Percentiles rank a stretch among this genome's conserved stretches.
Evolutionary conservation across 2,329 filamentous ascomycete species (phyloP).

Genomic region (Fusarium paranaense): DNA sequence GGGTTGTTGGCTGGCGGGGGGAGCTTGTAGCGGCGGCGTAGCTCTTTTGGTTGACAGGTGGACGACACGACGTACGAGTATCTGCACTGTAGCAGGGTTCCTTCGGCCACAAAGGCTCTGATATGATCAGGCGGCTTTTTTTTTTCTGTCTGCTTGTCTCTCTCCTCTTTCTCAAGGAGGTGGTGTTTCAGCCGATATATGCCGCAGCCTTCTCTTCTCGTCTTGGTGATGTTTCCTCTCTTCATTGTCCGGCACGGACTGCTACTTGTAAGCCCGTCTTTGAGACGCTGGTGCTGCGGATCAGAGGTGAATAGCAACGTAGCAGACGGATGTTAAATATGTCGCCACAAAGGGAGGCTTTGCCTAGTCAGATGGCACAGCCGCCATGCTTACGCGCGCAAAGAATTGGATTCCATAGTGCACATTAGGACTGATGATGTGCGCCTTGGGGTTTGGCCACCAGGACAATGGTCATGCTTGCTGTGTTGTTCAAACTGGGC

Average conservation of each 20-base stretch:
- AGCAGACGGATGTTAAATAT: neutral
- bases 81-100: slow-evolving; percentile 33
- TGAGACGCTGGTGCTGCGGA: neutral
- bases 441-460: neutral
- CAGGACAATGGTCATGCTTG: neutral
- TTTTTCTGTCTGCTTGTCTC: neutral
- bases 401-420: neutral
- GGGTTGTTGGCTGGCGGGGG: slow-evolving; percentile 16
- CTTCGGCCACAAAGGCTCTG: neutral
- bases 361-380: neutral
- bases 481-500: neutral
- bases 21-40: slow-evolving; percentile 26
- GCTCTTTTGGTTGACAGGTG: slow-evolving; percentile 25
- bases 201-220: neutral
- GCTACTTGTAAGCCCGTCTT: neutral
- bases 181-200: neutral
- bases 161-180: neutral
- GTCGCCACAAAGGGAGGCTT: neutral
- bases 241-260: neutral
- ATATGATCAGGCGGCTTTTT: slow-evolving; percentile 6
- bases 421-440: neutral
- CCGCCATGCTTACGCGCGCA: neutral
- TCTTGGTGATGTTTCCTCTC: neutral
- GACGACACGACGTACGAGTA: slow-evolving; percentile 19
- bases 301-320: neutral